These are phyloP conservation scores for Phytophthora rubi DNA, from an alignment of 352 stramenopile genomes.

Conservation along the genomic window DNA sequence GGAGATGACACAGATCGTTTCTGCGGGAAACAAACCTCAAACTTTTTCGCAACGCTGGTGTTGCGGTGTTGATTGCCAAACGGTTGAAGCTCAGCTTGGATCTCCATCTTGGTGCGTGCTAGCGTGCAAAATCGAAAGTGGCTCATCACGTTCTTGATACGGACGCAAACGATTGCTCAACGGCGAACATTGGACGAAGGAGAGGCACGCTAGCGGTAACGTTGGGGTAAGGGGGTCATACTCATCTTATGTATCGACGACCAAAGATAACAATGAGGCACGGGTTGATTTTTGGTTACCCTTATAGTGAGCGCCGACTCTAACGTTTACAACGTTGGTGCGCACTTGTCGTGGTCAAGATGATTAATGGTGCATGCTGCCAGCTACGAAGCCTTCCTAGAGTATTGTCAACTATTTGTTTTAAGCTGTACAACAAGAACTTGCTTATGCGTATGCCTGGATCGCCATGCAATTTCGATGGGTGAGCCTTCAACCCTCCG, in stretches of 20 bases:
- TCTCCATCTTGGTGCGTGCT: constrained; percentile 11
- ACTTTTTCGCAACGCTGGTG: constrained; percentile 7
- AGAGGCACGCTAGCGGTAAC: not conserved
- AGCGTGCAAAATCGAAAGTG: constrained; percentile 15
- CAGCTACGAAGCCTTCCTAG: too few species aligned
- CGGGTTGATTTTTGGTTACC: too few species aligned
- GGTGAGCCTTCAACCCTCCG: too few species aligned
- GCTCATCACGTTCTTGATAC: not conserved
- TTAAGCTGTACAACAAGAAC: too few species aligned
- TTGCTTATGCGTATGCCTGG: too few species aligned
- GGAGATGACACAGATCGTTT: not conserved
- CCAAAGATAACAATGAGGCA: not conserved
- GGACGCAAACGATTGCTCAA: not conserved
- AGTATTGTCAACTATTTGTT: too few species aligned
- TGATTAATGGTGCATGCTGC: too few species aligned
- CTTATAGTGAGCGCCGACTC: too few species aligned
- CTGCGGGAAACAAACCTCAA: not conserved
- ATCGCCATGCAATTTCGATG: not conserved
- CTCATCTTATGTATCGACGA: not conserved
- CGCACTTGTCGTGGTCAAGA: too few species aligned
- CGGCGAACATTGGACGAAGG: not conserved
- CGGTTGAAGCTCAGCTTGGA: not conserved
- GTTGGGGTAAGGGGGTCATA: not conserved
- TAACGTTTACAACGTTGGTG: too few species aligned
- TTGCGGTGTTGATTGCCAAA: constrained; percentile 4